These are phyloP conservation scores for Skeletonema tropicum DNA, from an alignment of 108 stramenopile genomes.

Conservation along the genomic window DNA sequence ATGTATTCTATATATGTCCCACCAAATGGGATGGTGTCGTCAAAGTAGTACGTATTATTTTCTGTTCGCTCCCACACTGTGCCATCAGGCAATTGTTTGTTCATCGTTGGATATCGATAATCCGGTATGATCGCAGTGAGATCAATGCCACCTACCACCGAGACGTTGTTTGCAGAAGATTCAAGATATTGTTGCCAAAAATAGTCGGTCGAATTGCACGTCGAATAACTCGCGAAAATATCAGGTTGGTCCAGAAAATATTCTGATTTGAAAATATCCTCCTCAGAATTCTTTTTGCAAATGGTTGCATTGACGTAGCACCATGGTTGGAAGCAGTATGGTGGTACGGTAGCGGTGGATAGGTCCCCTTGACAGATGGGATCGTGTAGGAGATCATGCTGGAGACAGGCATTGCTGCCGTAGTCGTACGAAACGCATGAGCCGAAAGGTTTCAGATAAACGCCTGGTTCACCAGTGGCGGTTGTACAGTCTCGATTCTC, in stretches of 20 bases:
- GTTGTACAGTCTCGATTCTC: conserved; percentile 4
- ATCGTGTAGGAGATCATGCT: conserved; percentile 26
- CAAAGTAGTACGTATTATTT: conserved; percentile 5
- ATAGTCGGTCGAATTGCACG: conserved; percentile 18
- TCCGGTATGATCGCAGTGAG: neutral
- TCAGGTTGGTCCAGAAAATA: conserved; percentile 9
- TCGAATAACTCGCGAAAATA: conserved; percentile 23
- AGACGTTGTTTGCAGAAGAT: neutral
- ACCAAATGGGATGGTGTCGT: conserved; percentile 13
- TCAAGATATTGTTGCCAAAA: conserved; percentile 2
- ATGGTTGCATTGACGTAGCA: conserved; percentile 24
- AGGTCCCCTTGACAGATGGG: neutral
- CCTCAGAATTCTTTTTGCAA: conserved; percentile 12
- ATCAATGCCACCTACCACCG: neutral
- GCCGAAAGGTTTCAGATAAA: conserved; percentile 12
- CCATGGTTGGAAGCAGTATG: conserved; percentile 16
- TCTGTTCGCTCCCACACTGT: neutral
- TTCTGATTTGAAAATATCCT: conserved; percentile 4
- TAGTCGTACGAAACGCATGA: conserved; percentile 25
- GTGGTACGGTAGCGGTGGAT: conserved; percentile 5
- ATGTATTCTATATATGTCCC: conserved; percentile 20
- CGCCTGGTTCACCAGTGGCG: conserved; percentile 2
- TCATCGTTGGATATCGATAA: neutral
- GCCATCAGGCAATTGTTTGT: neutral
- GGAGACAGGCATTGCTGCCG: conserved; percentile 21